Evolutionary conservation across 352 stramenopile genomes (phyloP).

Genomic region (Pythium oligandrum): DNA sequence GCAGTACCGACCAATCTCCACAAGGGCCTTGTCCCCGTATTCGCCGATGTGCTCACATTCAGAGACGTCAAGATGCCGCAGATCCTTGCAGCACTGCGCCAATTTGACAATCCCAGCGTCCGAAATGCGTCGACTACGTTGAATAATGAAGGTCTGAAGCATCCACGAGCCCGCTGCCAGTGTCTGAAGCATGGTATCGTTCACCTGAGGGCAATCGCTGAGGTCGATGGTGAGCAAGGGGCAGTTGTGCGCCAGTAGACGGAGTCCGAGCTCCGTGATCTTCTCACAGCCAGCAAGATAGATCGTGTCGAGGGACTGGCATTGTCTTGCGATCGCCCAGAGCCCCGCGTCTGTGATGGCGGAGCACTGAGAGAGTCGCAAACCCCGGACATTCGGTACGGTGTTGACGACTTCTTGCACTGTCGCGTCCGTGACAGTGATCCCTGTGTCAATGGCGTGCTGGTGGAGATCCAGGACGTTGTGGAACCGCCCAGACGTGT

Average conservation of each 20-base stretch:
- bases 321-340: slow-evolving; percentile 83
- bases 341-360: slow-evolving; percentile 87
- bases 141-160: slow-evolving; percentile 78
- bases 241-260: slow-evolving; percentile 87
- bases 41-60: slow-evolving; percentile 85
- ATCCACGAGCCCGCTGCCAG: slow-evolving; percentile 86
- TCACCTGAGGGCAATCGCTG: slow-evolving; percentile 79
- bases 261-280: slow-evolving; percentile 88
- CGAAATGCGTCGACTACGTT: slow-evolving; percentile 71
- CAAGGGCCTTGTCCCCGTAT: slow-evolving; percentile 89
- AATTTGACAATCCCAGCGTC: slow-evolving; percentile 86
- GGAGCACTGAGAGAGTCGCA: slow-evolving; percentile 61
- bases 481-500: slow-evolving; percentile 55
- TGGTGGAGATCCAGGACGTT: slow-evolving; percentile 77
- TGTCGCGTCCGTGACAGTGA: slow-evolving; percentile 85
- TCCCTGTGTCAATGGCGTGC: slow-evolving; percentile 83
- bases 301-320: slow-evolving; percentile 58
- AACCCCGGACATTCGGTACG: slow-evolving; percentile 55
- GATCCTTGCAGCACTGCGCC: slow-evolving; percentile 78
- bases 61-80: slow-evolving; percentile 81
- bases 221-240: slow-evolving; percentile 76
- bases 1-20: slow-evolving; percentile 86
- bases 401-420: slow-evolving; percentile 86
- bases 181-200: slow-evolving; percentile 79
- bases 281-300: slow-evolving; percentile 70